A percentile compares a stretch with the other conserved stretches of the same genome.
Evolutionary conservation across 1,284 basidiomycete genomes (phyloP).

Genomic region (Lignosus rhinocerotis): DNA sequence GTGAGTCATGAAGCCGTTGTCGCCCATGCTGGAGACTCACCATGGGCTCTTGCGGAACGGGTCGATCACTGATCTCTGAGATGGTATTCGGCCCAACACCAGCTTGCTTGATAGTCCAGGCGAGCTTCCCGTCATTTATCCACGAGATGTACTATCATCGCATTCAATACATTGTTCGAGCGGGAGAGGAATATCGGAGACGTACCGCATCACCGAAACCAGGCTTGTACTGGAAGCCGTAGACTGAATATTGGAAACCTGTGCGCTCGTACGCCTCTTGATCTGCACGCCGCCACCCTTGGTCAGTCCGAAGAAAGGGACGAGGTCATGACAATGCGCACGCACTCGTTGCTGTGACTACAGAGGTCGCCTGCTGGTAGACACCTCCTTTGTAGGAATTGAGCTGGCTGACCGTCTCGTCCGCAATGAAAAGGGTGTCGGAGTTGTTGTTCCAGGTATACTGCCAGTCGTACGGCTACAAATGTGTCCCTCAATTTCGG

Average conservation of each 20-base stretch:
- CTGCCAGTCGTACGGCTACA: constrained; percentile 48
- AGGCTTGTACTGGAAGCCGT: constrained; percentile 64
- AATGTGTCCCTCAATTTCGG: neutral
- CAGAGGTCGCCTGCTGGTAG: constrained; percentile 50
- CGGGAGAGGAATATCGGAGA: neutral
- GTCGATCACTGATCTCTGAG: constrained; percentile 72
- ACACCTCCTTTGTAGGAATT: constrained; percentile 57
- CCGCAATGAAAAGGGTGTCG: constrained; percentile 43
- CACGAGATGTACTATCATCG: constrained; percentile 74
- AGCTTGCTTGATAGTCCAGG: constrained; percentile 73
- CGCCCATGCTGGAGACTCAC: constrained; percentile 37
- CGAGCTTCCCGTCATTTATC: constrained; percentile 61
- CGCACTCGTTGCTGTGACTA: constrained; percentile 28
- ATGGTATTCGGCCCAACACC: constrained; percentile 68
- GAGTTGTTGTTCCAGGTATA: constrained; percentile 45
- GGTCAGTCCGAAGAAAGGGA: neutral
- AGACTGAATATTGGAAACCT: constrained; percentile 49
- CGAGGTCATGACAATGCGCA: no score
- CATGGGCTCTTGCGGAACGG: constrained; percentile 85
- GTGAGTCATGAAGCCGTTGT: neutral
- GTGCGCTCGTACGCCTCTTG: constrained; percentile 42
- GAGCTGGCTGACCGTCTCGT: constrained; percentile 41
- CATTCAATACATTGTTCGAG: neutral
- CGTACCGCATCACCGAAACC: constrained; percentile 39
- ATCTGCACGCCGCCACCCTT: constrained; percentile 23